phyloP scores from a whole-genome alignment of 1,284 basidiomycete genomes.

The Rhodotorula sp. region DNA sequence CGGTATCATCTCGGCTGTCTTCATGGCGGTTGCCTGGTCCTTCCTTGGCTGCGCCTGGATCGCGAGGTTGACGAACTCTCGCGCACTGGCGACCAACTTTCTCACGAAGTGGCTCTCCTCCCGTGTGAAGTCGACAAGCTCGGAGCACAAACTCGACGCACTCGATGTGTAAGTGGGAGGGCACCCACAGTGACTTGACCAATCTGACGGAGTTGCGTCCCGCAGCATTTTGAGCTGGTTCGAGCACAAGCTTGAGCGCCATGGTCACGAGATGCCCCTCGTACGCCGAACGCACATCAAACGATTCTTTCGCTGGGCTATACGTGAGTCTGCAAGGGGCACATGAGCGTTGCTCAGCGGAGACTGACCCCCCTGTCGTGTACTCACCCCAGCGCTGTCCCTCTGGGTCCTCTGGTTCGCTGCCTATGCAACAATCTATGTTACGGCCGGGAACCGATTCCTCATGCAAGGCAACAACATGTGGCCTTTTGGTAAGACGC shows the following conservation, averaged over 20 bases:
- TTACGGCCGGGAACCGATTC: slow-evolving; percentile 9
- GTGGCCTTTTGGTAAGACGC: not conserved
- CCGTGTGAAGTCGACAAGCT: too few relatives aligned
- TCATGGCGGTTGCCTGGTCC: slow-evolving; percentile 1
- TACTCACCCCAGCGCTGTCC: not conserved
- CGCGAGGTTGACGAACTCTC: not conserved
- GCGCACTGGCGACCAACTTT: too few relatives aligned
- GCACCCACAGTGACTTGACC: not conserved
- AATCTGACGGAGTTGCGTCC: too few relatives aligned
- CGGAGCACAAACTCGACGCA: not conserved
- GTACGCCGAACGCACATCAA: not conserved
- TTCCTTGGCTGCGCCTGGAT: slow-evolving; percentile 1
- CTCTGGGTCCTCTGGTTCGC: not conserved
- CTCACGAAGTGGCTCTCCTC: too few relatives aligned
- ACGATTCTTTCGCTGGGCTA: not conserved
- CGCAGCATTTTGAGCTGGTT: not conserved
- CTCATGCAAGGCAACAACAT: slow-evolving; percentile 12
- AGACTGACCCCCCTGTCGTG: not conserved
- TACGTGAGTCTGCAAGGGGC: not conserved
- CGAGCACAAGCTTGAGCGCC: not conserved
- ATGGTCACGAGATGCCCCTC: not conserved
- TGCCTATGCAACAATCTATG: not conserved
- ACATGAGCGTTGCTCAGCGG: too few relatives aligned
- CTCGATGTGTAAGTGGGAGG: not conserved
- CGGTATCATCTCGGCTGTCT: not conserved